Percentiles rank a stretch among this genome's conserved stretches.
Evolutionary conservation across 2,329 filamentous ascomycete genomes (phyloP).

Genomic region (Seiridium cupressi): DNA sequence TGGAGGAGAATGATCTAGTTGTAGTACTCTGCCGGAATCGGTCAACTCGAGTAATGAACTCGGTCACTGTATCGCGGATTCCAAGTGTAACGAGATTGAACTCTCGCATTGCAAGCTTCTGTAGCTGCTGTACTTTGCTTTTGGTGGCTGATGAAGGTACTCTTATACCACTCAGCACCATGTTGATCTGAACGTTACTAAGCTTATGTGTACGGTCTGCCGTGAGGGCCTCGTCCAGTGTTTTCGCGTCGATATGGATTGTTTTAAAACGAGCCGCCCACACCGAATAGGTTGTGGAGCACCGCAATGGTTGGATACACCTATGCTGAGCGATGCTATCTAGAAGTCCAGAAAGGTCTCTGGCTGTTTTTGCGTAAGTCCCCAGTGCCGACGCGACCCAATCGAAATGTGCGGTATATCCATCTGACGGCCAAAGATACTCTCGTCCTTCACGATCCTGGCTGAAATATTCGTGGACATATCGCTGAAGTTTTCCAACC

Average conservation of each 20-base stretch:
- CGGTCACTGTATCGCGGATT: constrained; percentile 20
- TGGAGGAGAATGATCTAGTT: too few relatives aligned
- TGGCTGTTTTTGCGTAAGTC: not conserved
- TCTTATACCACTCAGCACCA: not conserved
- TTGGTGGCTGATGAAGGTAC: not conserved
- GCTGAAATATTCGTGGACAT: not conserved
- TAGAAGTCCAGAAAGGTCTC: not conserved
- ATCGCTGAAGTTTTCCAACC: not conserved
- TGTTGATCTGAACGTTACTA: not conserved
- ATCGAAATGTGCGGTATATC: not conserved
- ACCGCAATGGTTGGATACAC: too few relatives aligned
- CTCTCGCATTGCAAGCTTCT: constrained; percentile 15
- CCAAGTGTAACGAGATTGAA: constrained; percentile 15
- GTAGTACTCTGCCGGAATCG: too few relatives aligned
- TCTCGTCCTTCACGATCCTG: not conserved
- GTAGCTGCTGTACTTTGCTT: constrained; percentile 9
- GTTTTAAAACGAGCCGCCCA: too few relatives aligned
- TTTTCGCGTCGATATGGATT: too few relatives aligned
- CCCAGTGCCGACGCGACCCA: not conserved
- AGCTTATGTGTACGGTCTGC: not conserved
- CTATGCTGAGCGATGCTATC: not conserved
- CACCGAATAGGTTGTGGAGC: too few relatives aligned
- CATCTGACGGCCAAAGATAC: not conserved
- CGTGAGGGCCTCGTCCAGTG: not conserved
- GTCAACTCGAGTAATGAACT: constrained; percentile 6